Conservation (phyloP, 2,329 filamentous ascomycete species). For the Fusarium sp. region DNA sequence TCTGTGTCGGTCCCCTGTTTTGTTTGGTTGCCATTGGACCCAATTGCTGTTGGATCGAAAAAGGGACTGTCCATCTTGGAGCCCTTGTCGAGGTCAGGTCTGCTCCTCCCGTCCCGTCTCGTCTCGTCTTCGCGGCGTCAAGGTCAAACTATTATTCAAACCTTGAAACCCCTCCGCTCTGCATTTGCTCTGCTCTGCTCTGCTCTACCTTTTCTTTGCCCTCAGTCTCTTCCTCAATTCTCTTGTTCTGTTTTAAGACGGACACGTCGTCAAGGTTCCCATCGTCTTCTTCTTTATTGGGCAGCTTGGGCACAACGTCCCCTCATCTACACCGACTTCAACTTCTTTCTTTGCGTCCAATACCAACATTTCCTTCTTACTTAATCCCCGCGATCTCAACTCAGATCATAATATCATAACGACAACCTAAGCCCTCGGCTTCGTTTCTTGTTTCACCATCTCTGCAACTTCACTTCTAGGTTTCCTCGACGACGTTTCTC, state of each 20-base stretch:
- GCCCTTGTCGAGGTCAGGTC: constrained; percentile 36
- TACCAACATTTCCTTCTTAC: not conserved
- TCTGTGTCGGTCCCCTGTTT: constrained; percentile 28
- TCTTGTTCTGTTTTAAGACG: constrained; percentile 13
- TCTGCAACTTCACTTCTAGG: constrained; percentile 5
- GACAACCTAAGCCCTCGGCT: constrained; percentile 1
- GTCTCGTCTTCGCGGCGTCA: constrained; percentile 17
- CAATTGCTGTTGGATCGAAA: constrained; percentile 37
- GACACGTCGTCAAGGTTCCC: constrained; percentile 15
- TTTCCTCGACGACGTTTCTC: constrained; percentile 25
- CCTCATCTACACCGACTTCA: constrained; percentile 27
- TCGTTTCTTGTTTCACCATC: constrained; percentile 13
- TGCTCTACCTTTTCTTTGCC: not conserved
- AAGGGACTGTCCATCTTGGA: constrained; percentile 29
- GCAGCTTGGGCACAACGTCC: constrained; percentile 19
- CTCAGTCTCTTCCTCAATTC: constrained; percentile 1
- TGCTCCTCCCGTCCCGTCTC: constrained; percentile 14
- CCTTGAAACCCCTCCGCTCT: constrained; percentile 28
- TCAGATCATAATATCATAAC: constrained; percentile 7
- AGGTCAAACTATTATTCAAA: constrained; percentile 23
- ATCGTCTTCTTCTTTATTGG: constrained; percentile 25
- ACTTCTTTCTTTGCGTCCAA: constrained; percentile 16
- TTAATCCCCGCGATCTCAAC: constrained; percentile 2
- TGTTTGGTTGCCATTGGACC: constrained; percentile 7
- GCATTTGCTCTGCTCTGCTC: not conserved